A percentile compares a stretch with the other conserved stretches of the same genome.
These are phyloP conservation scores for Euphorbia schlechtendalii DNA, from an alignment of 441 rosid genomes.

Conservation along the genomic window DNA sequence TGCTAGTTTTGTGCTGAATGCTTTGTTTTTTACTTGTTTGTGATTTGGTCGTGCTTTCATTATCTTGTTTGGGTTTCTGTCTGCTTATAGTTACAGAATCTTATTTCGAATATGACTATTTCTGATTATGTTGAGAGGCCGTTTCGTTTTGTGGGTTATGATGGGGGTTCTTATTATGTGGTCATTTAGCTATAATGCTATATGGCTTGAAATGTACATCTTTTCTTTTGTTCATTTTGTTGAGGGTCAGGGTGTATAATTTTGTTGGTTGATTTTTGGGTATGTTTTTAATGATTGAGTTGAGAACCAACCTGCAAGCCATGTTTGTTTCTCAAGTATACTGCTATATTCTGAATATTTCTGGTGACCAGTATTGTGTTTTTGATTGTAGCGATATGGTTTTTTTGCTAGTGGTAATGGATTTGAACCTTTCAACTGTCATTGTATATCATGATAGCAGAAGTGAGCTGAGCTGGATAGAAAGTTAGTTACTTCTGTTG, in stretches of 20 bases:
- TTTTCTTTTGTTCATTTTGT: not conserved
- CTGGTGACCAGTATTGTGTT: not conserved
- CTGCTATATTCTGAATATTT: not conserved
- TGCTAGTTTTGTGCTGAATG: not conserved
- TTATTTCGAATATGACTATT: not conserved
- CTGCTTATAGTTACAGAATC: not conserved
- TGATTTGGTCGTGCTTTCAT: not conserved
- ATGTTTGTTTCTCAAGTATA: not conserved
- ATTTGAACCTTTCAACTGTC: no score
- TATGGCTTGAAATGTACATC: not conserved
- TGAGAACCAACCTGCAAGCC: not conserved
- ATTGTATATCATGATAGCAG: no score
- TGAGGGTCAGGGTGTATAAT: not conserved
- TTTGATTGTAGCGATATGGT: not conserved
- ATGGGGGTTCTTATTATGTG: not conserved
- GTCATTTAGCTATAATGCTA: not conserved
- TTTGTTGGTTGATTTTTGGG: not conserved
- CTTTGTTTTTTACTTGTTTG: not conserved
- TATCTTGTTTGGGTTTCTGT: not conserved
- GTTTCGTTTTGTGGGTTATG: conserved; percentile 1
- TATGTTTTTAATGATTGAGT: not conserved
- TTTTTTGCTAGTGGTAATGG: no score
- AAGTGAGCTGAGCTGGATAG: no score
- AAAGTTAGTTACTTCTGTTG: no score
- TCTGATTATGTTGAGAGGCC: not conserved